Conservation (phyloP, 805 yeast genomes). For the Lipomyces chichibuensis region DNA sequence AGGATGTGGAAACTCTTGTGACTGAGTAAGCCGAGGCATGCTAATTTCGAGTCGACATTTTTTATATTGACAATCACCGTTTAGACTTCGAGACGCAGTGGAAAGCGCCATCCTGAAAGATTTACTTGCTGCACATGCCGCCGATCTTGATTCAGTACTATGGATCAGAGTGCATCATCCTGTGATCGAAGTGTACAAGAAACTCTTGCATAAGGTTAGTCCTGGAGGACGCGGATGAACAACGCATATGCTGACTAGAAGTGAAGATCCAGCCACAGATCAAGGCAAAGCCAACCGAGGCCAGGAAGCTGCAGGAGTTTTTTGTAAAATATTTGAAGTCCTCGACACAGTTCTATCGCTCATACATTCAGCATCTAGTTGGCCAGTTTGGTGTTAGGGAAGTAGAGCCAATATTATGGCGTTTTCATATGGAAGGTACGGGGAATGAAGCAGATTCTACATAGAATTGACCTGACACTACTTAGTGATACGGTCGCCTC, state of each 20-base stretch:
- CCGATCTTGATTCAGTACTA: slow-evolving; percentile 21
- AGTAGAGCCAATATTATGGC: slow-evolving; percentile 17
- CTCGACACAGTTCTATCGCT: slow-evolving; percentile 24
- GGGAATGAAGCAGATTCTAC: background rate
- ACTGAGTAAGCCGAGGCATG: slow-evolving; percentile 15
- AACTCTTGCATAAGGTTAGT: slow-evolving; percentile 22
- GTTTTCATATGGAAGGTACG: slow-evolving; percentile 22
- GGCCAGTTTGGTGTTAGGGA: slow-evolving; percentile 20
- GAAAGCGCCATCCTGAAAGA: slow-evolving; percentile 14
- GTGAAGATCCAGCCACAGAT: slow-evolving; percentile 18
- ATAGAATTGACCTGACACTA: background rate
- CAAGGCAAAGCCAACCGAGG: slow-evolving; percentile 23
- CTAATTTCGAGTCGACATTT: background rate
- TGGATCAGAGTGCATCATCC: slow-evolving; percentile 28
- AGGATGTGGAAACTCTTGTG: slow-evolving; percentile 20
- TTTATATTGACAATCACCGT: background rate
- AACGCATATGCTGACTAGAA: background rate
- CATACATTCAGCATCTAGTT: slow-evolving; percentile 22
- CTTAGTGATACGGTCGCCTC: slow-evolving; percentile 1
- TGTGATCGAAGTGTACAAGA: slow-evolving; percentile 24
- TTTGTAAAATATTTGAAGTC: slow-evolving; percentile 29
- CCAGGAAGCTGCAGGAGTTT: slow-evolving; percentile 27
- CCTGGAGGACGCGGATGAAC: background rate
- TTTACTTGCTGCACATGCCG: slow-evolving; percentile 14
- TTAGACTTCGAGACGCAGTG: slow-evolving; percentile 22